Evolutionary conservation across 2,329 filamentous ascomycete species (phyloP).

Genomic region (Penicillium sp.): DNA sequence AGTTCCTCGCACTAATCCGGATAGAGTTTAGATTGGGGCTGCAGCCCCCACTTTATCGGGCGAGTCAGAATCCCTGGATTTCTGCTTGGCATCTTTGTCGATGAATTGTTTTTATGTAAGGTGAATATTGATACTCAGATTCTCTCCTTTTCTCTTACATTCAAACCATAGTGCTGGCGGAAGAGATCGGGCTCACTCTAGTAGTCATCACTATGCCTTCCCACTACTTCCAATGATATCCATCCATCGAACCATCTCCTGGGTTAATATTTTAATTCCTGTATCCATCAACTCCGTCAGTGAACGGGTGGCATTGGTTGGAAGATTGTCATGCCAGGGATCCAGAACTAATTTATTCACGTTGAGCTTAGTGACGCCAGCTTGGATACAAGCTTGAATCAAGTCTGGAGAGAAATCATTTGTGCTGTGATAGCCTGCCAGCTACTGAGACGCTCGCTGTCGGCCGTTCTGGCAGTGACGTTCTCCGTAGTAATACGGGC

Average conservation of each 20-base stretch:
- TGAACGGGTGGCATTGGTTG: slow-evolving; percentile 30
- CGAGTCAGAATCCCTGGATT: too few species aligned
- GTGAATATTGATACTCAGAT: too few species aligned
- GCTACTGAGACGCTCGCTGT: slow-evolving; percentile 12
- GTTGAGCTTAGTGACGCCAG: slow-evolving; percentile 51
- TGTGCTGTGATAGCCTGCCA: slow-evolving; percentile 29
- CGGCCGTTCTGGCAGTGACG: slow-evolving; percentile 15
- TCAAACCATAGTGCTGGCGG: too few species aligned
- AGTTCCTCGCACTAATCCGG: too few species aligned
- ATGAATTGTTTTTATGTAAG: too few species aligned
- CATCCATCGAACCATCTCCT: slow-evolving; percentile 12
- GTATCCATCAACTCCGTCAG: slow-evolving; percentile 12
- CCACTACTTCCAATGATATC: slow-evolving; percentile 12
- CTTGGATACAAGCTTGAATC: slow-evolving; percentile 46
- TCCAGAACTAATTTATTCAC: slow-evolving; percentile 51
- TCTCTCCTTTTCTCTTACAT: too few species aligned
- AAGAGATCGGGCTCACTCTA: too few species aligned
- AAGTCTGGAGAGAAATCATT: slow-evolving; percentile 50
- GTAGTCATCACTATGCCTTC: too few species aligned
- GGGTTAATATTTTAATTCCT: slow-evolving; percentile 5
- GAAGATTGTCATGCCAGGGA: slow-evolving; percentile 37
- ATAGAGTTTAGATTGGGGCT: too few species aligned
- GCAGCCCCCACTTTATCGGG: too few species aligned
- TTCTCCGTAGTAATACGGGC: slow-evolving; percentile 18
- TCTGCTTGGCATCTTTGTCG: too few species aligned